Evolutionary conservation across 2,329 filamentous ascomycete species (phyloP).

Genomic region (Cordyceps farinosa): DNA sequence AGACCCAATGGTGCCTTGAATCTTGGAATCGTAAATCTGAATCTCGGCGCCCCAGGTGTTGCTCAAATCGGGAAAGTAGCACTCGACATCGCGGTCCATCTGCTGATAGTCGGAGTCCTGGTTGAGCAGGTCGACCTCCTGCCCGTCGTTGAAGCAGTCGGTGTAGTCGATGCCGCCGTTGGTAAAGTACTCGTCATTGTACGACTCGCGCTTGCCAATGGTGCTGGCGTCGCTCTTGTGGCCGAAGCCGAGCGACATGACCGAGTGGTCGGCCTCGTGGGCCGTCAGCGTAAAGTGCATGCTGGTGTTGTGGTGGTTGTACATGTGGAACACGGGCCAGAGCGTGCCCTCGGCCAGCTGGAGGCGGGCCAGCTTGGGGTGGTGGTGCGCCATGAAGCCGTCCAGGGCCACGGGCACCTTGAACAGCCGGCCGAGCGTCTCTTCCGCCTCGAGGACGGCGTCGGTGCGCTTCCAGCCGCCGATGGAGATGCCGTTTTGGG

Average conservation of each 20-base stretch:
- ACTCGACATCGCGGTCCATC: not conserved
- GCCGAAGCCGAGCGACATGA: constrained; percentile 2
- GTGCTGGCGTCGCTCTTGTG: not conserved
- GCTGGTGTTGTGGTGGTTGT: not conserved
- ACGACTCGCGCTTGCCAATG: not conserved
- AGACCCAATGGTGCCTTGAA: not conserved
- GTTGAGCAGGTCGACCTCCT: not conserved
- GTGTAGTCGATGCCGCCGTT: constrained; percentile 4
- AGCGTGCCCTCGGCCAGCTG: not conserved
- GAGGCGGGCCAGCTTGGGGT: not conserved
- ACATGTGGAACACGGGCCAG: constrained; percentile 4
- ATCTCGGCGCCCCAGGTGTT: not conserved
- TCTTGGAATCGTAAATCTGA: constrained; percentile 2
- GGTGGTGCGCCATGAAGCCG: not conserved
- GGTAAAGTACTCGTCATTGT: not conserved
- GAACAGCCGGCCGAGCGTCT: not conserved
- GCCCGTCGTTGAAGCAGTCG: constrained; percentile 1
- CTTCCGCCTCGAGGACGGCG: not conserved
- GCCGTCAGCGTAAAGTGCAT: not conserved
- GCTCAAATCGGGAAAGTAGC: not conserved
- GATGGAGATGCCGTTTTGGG: not conserved
- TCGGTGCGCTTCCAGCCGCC: constrained; percentile 2
- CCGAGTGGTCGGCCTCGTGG: not conserved
- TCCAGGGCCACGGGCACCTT: not conserved
- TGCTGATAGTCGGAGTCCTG: not conserved